Conservation (phyloP, 345 rosid species). For the Carallia pectinifolia region DNA sequence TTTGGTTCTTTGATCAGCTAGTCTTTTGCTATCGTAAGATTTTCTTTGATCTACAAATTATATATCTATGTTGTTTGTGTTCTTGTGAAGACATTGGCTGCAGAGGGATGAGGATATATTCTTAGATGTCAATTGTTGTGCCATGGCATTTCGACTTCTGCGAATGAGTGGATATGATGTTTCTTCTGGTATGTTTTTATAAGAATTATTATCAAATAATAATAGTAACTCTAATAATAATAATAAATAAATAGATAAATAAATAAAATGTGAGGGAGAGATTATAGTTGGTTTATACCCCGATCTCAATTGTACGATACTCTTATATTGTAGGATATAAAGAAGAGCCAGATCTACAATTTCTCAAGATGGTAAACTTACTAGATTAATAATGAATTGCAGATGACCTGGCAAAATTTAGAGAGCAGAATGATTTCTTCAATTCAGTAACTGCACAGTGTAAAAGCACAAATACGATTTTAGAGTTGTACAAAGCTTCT, state of each 20-base stretch:
- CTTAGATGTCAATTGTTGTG: conserved; percentile 5
- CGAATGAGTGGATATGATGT: conserved; percentile 14
- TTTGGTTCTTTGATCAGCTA: neutral
- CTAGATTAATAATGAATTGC: neutral
- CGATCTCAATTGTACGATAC: too few relatives aligned
- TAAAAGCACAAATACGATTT: neutral
- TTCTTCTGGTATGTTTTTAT: conserved; percentile 8
- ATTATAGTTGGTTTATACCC: too few relatives aligned
- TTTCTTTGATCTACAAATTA: neutral
- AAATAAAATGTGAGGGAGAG: too few relatives aligned
- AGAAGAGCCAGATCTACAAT: rapidly evolving
- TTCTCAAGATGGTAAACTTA: neutral
- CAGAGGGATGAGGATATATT: conserved; percentile 17
- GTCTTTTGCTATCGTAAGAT: neutral
- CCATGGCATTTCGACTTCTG: conserved; percentile 14
- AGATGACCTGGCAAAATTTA: neutral
- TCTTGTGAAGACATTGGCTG: conserved; percentile 7
- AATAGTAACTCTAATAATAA: neutral
- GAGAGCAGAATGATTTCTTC: neutral
- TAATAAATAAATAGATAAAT: too few relatives aligned
- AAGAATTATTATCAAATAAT: neutral
- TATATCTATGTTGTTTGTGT: neutral
- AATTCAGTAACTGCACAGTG: neutral
- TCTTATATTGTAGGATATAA: too few relatives aligned
- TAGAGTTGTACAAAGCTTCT: conserved; percentile 19